Conservation (phyloP, 352 stramenopile species). For the Phytophthora pinifolia region DNA sequence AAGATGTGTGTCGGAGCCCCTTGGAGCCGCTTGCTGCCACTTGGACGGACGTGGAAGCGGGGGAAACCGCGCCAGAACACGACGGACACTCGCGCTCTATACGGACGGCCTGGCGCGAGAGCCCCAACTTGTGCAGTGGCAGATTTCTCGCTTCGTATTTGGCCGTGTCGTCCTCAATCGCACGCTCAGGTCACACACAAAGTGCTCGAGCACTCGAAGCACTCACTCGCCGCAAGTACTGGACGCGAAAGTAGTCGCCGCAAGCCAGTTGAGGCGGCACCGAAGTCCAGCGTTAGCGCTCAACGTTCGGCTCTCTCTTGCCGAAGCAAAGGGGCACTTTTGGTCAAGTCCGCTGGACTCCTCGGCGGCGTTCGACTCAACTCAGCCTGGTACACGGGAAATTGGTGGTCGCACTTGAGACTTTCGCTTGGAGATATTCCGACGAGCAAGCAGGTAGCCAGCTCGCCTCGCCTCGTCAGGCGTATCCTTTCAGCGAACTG, state of each 20-base stretch:
- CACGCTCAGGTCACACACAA: conserved; percentile 2
- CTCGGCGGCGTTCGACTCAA: conserved; percentile 24
- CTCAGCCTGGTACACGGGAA: no score
- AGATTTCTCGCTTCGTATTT: conserved; percentile 28
- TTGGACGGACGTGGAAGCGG: conserved; percentile 9
- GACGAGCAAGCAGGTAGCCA: background rate
- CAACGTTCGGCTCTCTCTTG: conserved; percentile 14
- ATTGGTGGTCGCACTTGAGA: conserved; percentile 13
- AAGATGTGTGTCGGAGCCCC: conserved; percentile 11
- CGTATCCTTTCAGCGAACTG: conserved; percentile 6
- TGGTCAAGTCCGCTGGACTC: conserved; percentile 37
- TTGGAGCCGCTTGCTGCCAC: conserved; percentile 12
- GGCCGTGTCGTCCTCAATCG: background rate
- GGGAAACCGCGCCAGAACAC: conserved; percentile 12
- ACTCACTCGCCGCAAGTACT: conserved; percentile 12
- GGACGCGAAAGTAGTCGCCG: conserved; percentile 10
- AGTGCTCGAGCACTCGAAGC: background rate
- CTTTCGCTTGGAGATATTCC: conserved; percentile 20
- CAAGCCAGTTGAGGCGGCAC: conserved; percentile 19
- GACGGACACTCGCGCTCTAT: conserved; percentile 16
- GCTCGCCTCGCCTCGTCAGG: background rate
- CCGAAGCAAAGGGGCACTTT: conserved; percentile 15
- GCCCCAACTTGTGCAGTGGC: conserved; percentile 15
- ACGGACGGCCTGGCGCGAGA: conserved; percentile 8
- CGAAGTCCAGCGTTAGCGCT: conserved; percentile 27